phyloP scores from a whole-genome alignment of 192 early-diverging fungal genomes.

The Coemansia sp. region DNA sequence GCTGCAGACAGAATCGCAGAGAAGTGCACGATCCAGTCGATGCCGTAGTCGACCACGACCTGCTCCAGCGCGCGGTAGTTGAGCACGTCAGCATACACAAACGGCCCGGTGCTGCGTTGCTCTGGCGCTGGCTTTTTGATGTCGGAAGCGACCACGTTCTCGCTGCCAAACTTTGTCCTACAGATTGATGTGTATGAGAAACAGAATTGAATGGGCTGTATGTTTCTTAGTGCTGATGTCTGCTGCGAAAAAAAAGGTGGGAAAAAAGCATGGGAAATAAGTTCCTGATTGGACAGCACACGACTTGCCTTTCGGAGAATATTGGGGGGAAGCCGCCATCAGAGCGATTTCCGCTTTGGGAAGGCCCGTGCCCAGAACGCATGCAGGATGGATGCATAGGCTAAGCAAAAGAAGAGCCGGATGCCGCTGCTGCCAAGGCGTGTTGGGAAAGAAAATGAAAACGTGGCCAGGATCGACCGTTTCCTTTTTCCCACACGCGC shows the following conservation, averaged over 20 bases:
- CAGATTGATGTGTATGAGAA: conserved; percentile 5
- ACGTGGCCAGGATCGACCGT: too few species aligned
- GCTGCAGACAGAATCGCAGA: conserved; percentile 68
- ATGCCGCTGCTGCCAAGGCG: too few species aligned
- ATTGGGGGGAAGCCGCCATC: too few species aligned
- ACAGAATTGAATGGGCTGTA: conserved; percentile 15
- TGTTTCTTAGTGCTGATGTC: background rate
- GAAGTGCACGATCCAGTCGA: conserved; percentile 70
- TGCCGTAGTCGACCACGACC: conserved; percentile 63
- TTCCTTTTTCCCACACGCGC: too few species aligned
- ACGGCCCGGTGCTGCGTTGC: conserved; percentile 58
- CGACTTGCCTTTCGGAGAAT: too few species aligned
- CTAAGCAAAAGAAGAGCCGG: too few species aligned
- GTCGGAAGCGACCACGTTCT: conserved; percentile 66
- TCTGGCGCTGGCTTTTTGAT: conserved; percentile 61
- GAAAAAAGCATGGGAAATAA: too few species aligned
- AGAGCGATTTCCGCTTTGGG: too few species aligned
- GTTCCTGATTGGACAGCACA: too few species aligned
- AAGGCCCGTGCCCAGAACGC: too few species aligned
- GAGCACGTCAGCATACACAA: conserved; percentile 67
- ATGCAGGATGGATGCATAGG: too few species aligned
- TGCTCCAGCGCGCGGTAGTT: conserved; percentile 64
- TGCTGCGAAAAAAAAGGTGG: background rate
- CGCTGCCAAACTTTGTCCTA: conserved; percentile 60
- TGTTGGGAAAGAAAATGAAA: too few species aligned